Evolutionary conservation across 2,329 filamentous ascomycete species (phyloP), one percentile per base, ranked within the genome.

Genomic region (Uncinocarpus reesii): DNA sequence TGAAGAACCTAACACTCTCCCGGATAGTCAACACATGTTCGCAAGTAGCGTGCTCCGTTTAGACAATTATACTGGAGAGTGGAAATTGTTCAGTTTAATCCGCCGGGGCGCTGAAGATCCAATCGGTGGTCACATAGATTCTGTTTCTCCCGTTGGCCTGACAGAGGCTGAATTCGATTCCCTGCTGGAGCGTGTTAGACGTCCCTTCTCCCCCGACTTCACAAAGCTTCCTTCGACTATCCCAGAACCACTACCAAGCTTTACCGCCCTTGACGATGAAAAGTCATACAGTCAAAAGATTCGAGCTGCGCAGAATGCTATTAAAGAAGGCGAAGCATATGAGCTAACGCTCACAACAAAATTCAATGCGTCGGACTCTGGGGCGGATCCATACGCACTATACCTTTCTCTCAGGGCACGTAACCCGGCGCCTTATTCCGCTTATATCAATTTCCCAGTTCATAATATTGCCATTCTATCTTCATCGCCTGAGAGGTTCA

Each of bases 401-500:
- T 94, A 89, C 69, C 77, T 77, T 37, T 73, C 76, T 1, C 75
- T 94, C 1, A 79, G 84, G 28, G 68, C 71, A 3, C 75, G 78
- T 38, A 92, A 94, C 51, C 85, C 87, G 0, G 86, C 87, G 0
- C 85, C 87, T 0, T 94, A 94, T 66, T 84, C 85, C 20, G 88
- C 86, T 0, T 95, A 85, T 62, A 70, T 94, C 49, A 80, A 79
- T 8, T 75, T 95, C 13, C 78, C 79, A 2, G 65, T 69, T 26
- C 77, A 78, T 2, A 88, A 86, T 1, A 51, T 41, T 6, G 32
- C 48, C 3, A 74, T 96, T 24, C 72, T 94, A 37, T 85, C 84
- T 64, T 85, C 83, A 58, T 94, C 86, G 3, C 90, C 90, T 0
- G 90, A 96, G 67, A 84, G 89, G 2, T 96, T 95, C 61, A 76